Base-by-base conservation (phyloP, 306 rosid genomes). In the Abrus precatorius region DNA sequence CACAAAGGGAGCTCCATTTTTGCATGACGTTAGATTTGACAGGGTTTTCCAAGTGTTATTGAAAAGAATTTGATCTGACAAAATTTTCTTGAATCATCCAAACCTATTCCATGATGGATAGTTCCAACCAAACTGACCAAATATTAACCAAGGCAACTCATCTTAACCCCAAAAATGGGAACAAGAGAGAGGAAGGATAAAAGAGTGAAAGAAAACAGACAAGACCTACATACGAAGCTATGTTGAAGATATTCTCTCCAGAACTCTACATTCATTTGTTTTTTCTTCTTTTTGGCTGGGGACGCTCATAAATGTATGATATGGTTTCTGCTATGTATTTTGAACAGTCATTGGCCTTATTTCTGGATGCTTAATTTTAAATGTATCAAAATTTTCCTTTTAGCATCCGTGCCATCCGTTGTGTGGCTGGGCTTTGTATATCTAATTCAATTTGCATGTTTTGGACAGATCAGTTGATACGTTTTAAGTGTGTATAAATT, bases 61-160 rank as follows among this genome's bases (percentile, higher is more conserved):
- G 29, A 71, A 80, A 64, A 61, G 79, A 64, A 75, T 76, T 79
- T 65, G 76, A 87, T 75, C 77, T 57, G 70, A 78, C 83, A 54
- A 43, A 62, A 70, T 85, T 76, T 70, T 75, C 81, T 63, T 66
- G 47, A 56, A 48, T 82, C 85, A 41, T 79, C 63, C 81, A 43
- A 83, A 53, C 78, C 85, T 29, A 54, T 81, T 78, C 85, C 67
- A 61, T 78, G 80, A 61, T 80, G 82, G 67, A 38, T 78, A 72
- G 80, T 83, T 78, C 80, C 84, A 74, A 69, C 78, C 68, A 38
- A 79, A 82, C 91, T 82, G 85, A 88, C 89, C 86, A 66, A 79
- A 38, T 69, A 77, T 87, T 75, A 70, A 79, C 82, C 80, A 80
- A 75, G 36, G 72, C 74, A 77, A 69, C 85, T 68, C 55, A 69